phyloP scores from a whole-genome alignment of 163 green algal genomes.

The Volvox carteri region DNA sequence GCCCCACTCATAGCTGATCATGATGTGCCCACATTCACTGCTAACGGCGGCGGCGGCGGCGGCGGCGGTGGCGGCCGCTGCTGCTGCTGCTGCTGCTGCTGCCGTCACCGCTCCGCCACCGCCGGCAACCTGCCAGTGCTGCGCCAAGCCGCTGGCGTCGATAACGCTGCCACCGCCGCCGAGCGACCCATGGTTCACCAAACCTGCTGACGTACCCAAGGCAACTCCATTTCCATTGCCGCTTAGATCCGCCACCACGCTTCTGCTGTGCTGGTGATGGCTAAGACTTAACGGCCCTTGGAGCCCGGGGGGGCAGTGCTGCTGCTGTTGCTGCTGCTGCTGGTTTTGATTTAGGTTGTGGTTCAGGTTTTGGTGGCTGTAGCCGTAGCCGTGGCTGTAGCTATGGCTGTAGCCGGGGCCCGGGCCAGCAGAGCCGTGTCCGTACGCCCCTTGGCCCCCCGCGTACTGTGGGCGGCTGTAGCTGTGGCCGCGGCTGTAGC shows the following conservation, averaged over 20 bases:
- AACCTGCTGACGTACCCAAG: too few species aligned
- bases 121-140: too few species aligned
- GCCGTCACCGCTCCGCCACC: neutral
- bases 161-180: neutral
- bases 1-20: slow-evolving; percentile 68
- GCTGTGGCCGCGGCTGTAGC: neutral
- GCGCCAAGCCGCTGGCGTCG: too few species aligned
- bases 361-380: neutral
- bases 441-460: neutral
- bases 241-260: neutral
- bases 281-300: too few species aligned
- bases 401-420: too few species aligned
- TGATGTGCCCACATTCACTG: slow-evolving; percentile 39
- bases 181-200: neutral
- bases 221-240: neutral
- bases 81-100: neutral
- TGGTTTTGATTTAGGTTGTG: neutral
- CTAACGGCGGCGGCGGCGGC: neutral
- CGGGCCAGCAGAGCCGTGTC: too few species aligned
- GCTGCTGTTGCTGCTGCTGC: neutral
- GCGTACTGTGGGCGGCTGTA: neutral
- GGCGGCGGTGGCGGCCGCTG: too few species aligned
- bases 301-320: neutral
- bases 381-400: neutral
- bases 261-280: slow-evolving; percentile 1